Percentiles rank a stretch among this genome's conserved stretches.
Evolutionary conservation across 352 stramenopile species (phyloP).

Genomic region (Phytophthora megakarya): DNA sequence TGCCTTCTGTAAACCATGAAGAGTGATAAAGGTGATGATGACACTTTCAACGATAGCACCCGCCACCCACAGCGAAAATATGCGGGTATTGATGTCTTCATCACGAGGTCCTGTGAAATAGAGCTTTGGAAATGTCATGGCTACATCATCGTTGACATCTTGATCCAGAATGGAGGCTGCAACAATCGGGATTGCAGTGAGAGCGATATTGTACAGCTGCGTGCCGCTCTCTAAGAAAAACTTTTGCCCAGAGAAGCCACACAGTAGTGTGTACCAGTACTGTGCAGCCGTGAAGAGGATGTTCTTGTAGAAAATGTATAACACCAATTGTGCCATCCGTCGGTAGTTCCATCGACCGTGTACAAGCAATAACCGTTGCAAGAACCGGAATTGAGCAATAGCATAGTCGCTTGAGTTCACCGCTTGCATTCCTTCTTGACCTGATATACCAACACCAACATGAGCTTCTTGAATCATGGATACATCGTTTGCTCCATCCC

Average conservation of each 20-base stretch:
- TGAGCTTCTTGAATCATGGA: conserved; percentile 95
- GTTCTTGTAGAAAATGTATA: conserved; percentile 96
- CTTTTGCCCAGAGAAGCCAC: conserved; percentile 81
- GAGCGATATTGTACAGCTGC: conserved; percentile 80
- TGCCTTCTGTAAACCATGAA: conserved; percentile 47
- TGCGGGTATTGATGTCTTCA: conserved; percentile 65
- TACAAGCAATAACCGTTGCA: conserved; percentile 90
- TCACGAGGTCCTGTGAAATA: conserved; percentile 68
- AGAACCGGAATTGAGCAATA: conserved; percentile 92
- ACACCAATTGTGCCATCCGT: conserved; percentile 87
- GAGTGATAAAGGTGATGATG: conserved; percentile 63
- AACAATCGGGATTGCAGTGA: conserved; percentile 77
- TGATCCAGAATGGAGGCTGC: conserved; percentile 73
- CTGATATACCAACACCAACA: conserved; percentile 91
- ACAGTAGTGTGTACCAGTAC: conserved; percentile 80
- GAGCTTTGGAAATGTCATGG: conserved; percentile 73
- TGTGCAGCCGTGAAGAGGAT: conserved; percentile 77
- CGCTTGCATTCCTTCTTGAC: conserved; percentile 92
- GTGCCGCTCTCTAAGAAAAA: conserved; percentile 84
- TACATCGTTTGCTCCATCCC: conserved; percentile 95
- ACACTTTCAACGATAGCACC: conserved; percentile 77
- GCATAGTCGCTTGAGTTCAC: conserved; percentile 95
- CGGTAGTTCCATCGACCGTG: conserved; percentile 93
- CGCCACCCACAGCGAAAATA: conserved; percentile 74
- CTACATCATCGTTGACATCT: conserved; percentile 69